Base-by-base conservation (phyloP, 768 basidiomycete species). In the Boletus insuetus region DNA sequence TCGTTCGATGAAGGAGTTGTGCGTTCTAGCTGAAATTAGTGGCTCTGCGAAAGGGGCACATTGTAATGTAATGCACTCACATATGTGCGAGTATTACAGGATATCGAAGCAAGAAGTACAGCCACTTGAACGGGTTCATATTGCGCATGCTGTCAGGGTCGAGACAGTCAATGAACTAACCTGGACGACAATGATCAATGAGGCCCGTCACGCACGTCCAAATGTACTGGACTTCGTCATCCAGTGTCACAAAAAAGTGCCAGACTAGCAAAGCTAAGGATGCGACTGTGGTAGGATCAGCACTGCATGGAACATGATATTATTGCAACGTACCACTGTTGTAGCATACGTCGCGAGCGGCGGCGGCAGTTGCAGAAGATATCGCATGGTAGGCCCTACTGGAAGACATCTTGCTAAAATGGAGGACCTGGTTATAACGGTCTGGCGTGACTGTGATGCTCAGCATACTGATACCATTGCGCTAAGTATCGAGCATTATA, bases 41-140 rank as follows among this genome's bases (percentile, higher is more conserved):
- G 26, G 35, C 11, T 14, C 20, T 31, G 10, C 10, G 13, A 7
- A 38, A 17, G 9, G 13, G 29, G 35, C 5, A 16, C 4, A 8
- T 26, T 24, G 17, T 3, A 8, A 38, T 20, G 17, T 2, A 8
- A 34, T 32, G 13, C 19, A 56, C 67, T 64, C 38, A 69, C 67
- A 56, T 4, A n/a, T 61, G 65, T 32, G 54, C 59, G 5, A 55
- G 31, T 40, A 70, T 49, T 5, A 51, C 54, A 39, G 49, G 38
- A 55, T 70, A 70, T 17, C 59, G 69, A 56, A 69, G 54, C 42
- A 64, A 62, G 19, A 69, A 35, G 26, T 68, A 68, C 16, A 66
- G n/a, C 72, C 73, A 73, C 51, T 69, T 74, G 29, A 66, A 57
- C 8, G 49, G 49, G 12, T 44, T 64, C 16, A 24, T 46, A 14